Percentiles rank a stretch among this genome's conserved stretches.
Evolutionary conservation across 306 rosid genomes (phyloP).

Genomic region (Castanea crenata): DNA sequence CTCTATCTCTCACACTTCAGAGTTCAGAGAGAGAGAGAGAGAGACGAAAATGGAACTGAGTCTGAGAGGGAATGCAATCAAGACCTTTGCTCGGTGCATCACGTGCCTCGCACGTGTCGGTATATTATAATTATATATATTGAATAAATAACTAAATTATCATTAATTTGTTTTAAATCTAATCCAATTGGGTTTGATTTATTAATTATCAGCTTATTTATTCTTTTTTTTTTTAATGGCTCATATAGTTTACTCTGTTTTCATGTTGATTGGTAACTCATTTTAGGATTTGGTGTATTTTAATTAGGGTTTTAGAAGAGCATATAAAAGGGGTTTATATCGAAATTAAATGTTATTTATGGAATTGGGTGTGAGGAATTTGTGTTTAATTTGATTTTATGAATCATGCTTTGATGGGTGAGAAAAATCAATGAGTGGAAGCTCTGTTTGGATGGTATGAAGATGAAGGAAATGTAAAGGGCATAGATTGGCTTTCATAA

Average conservation of each 20-base stretch:
- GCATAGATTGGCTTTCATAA: no score
- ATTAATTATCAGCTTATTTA: not conserved
- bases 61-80: slow-evolving; percentile 68
- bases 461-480: no score
- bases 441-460: no score
- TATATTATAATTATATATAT: not conserved
- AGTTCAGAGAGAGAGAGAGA: not conserved
- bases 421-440: no score
- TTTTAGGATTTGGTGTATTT: not conserved
- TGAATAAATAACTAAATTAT: not conserved
- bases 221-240: no score
- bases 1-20: not conserved
- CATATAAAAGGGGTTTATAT: not conserved
- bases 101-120: slow-evolving; percentile 1
- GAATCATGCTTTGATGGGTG: no score
- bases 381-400: not conserved
- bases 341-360: not conserved
- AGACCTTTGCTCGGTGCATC: slow-evolving; percentile 36
- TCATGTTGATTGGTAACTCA: not conserved
- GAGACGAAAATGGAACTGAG: slow-evolving; percentile 51
- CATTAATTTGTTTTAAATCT: not conserved
- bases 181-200: not conserved
- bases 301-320: slow-evolving; percentile 7
- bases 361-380: not conserved
- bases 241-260: not conserved